Base-by-base conservation (phyloP, 345 rosid species). In the Citrus unshiu region DNA sequence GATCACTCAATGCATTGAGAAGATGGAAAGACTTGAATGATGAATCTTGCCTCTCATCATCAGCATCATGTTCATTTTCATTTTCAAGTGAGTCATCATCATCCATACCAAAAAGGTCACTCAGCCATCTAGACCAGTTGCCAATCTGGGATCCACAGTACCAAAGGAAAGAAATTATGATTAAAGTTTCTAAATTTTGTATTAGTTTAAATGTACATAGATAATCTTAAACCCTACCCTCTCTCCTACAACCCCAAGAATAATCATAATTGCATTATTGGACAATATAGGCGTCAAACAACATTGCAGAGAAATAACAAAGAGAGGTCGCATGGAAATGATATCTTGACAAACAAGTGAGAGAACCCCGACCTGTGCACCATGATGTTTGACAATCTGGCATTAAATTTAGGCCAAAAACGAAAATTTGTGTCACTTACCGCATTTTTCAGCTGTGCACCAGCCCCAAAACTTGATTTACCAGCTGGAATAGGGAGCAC, bases 111-210 rank as follows among this genome's bases (percentile, higher is more conserved):
- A 95, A 95, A 30, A 92, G 82, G 84, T 95, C 96, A 60, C 90
- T 88, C 77, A 93, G 89, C 98, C 97, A 95, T 85, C 98, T 90
- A 2, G 98, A 93, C 97, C 97, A 95, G 92, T 93, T 93, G 66
- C 99, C 98, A 81, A 92, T 91, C 97, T 95, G 90, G 74, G 35
- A 82, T 59, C 63, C 76, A 80, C 62, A 75, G 75, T n/a, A 61
- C 49, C 73, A 13, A 14, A 46, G 34, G 19, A 77, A 67, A 22
- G 24, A 40, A 29, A 29, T 24, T 24, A 43, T 21, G 43, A 24
- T 46, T 16, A 62, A 61, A 30, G 68, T 62, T 68, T 60, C 32
- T 49, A 29, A 37, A 29, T 40, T 75, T 63, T 51, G 32, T 51
- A 37, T 35, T 37, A 61, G 43, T 16, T 72, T 39, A 22, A 9